Conservation (phyloP, 768 basidiomycete species). For the Rhodocollybia butyracea region DNA sequence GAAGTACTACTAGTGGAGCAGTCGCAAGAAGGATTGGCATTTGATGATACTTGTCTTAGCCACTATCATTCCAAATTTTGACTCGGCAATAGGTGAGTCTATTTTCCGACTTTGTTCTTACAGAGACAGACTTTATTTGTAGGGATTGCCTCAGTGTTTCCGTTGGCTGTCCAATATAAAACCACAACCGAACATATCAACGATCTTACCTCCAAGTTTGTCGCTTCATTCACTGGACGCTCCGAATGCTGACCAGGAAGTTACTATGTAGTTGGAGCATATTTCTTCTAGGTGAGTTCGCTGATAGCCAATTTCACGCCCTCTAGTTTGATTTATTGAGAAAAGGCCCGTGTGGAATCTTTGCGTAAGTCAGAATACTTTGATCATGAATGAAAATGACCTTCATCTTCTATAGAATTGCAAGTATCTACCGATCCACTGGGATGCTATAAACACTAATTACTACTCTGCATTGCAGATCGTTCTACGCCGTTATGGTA, state of each 20-base stretch:
- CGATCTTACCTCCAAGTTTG: constrained; percentile 55
- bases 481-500: constrained; percentile 58
- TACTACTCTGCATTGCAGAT: constrained; percentile 25
- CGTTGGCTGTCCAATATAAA: constrained; percentile 50
- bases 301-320: background rate
- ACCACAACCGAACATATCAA: constrained; percentile 59
- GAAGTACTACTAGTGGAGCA: constrained; percentile 48
- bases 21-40: constrained; percentile 49
- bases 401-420: background rate
- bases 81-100: constrained; percentile 59
- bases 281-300: constrained; percentile 47
- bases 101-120: background rate
- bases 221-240: background rate
- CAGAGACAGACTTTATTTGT: background rate
- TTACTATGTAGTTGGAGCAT: constrained; percentile 56
- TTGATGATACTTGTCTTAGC: constrained; percentile 60
- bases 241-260: constrained; percentile 2
- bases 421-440: background rate
- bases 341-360: constrained; percentile 54
- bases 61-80: constrained; percentile 64
- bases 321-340: background rate
- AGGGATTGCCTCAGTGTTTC: constrained; percentile 64
- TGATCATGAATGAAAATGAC: background rate
- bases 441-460: background rate
- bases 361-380: constrained; percentile 24